Evolutionary conservation across 192 early-diverging fungal genomes (phyloP).

Genomic region (Dispira parvispora): DNA sequence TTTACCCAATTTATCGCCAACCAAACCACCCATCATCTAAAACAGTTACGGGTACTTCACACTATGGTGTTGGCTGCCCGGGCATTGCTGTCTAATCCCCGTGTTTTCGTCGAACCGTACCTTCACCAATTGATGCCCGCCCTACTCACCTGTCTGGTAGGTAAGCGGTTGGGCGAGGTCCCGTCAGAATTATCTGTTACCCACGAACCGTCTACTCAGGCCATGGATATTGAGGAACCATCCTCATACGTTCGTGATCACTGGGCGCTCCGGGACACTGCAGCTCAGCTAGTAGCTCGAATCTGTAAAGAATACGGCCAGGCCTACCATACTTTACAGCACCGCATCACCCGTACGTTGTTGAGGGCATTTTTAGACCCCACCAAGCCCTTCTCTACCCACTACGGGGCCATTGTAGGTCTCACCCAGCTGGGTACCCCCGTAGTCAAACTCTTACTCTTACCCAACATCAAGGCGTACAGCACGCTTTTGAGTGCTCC

Average conservation of each 20-base stretch:
- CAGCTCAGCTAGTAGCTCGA: slow-evolving; percentile 52
- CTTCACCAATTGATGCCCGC: slow-evolving; percentile 90
- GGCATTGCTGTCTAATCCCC: slow-evolving; percentile 68
- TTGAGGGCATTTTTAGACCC: slow-evolving; percentile 80
- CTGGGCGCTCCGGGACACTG: slow-evolving; percentile 61
- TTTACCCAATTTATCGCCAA: slow-evolving; percentile 85
- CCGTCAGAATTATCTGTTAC: neutral
- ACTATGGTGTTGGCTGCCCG: slow-evolving; percentile 67
- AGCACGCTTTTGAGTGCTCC: slow-evolving; percentile 17
- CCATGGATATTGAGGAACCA: slow-evolving; percentile 30
- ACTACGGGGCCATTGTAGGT: slow-evolving; percentile 80
- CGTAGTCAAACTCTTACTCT: slow-evolving; percentile 53
- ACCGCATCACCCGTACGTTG: slow-evolving; percentile 78
- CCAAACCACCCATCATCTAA: slow-evolving; percentile 65
- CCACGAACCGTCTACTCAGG: neutral
- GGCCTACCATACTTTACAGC: slow-evolving; percentile 73
- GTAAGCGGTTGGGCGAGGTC: slow-evolving; percentile 54
- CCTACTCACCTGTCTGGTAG: slow-evolving; percentile 83
- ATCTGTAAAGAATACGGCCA: slow-evolving; percentile 63
- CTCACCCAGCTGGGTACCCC: slow-evolving; percentile 58
- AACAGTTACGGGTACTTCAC: slow-evolving; percentile 47
- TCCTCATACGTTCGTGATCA: slow-evolving; percentile 32
- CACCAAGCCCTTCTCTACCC: slow-evolving; percentile 57
- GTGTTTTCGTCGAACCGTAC: slow-evolving; percentile 87
- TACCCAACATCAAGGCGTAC: slow-evolving; percentile 64